Percentiles rank a stretch among this genome's conserved stretches.
Evolutionary conservation across 1,139 yeast genomes (phyloP).

Genomic region (Suhomyces yuchorum): DNA sequence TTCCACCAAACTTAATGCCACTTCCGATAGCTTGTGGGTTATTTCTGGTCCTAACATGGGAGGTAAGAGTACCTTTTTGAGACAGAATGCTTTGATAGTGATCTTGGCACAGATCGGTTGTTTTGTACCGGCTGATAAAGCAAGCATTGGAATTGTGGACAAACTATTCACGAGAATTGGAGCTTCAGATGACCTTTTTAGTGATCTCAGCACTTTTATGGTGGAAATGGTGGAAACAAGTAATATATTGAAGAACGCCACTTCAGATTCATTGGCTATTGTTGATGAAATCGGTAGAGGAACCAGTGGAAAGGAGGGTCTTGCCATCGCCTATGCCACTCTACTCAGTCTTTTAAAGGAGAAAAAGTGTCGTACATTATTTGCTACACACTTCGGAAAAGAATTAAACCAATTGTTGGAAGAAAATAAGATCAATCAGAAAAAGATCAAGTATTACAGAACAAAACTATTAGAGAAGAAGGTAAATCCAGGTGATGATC

Average conservation of each 20-base stretch:
- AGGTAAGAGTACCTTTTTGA: constrained; percentile 86
- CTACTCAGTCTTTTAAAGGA: constrained; percentile 55
- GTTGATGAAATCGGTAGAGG: constrained; percentile 98
- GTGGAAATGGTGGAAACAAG: constrained; percentile 98
- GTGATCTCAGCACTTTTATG: constrained; percentile 93
- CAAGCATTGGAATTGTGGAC: constrained; percentile 79
- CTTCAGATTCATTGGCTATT: constrained; percentile 75
- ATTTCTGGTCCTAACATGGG: constrained; percentile 98
- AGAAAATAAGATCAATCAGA: constrained; percentile 30
- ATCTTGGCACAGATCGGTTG: constrained; percentile 89
- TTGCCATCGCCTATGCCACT: constrained; percentile 87
- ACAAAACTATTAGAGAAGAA: constrained; percentile 43
- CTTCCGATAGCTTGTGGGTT: constrained; percentile 52
- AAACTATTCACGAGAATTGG: constrained; percentile 87
- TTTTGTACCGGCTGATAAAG: constrained; percentile 78
- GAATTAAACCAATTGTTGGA: constrained; percentile 50
- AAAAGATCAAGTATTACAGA: constrained; percentile 48
- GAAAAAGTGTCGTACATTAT: constrained; percentile 73
- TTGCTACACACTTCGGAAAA: constrained; percentile 91
- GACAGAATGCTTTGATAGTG: constrained; percentile 84
- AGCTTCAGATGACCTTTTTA: constrained; percentile 85
- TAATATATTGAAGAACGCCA: constrained; percentile 73
- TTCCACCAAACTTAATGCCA: constrained; percentile 41
- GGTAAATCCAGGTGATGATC: constrained; percentile 7
- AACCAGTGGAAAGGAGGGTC: constrained; percentile 86